phyloP scores from a whole-genome alignment of 1,284 basidiomycete species.

The Phellinidium pouzarii region DNA sequence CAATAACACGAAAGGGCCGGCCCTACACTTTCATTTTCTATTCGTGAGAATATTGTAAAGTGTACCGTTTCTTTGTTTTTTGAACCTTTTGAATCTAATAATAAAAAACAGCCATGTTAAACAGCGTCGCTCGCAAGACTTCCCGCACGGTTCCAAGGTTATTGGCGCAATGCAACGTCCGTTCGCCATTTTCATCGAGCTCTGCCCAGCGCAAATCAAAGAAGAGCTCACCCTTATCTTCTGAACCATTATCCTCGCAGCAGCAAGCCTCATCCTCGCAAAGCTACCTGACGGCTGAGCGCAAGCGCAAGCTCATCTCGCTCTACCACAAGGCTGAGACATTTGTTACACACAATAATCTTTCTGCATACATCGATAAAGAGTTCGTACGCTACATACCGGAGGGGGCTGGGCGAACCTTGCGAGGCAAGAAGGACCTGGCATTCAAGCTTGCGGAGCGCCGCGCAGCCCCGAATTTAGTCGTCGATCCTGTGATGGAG shows the following conservation, averaged over 20 bases:
- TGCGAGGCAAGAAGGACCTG: neutral
- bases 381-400: neutral
- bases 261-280: too few relatives aligned
- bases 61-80: too few relatives aligned
- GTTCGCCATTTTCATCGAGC: neutral
- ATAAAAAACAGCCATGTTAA: too few relatives aligned
- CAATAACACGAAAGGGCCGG: conserved; percentile 1
- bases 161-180: neutral
- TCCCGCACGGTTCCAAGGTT: neutral
- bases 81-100: too few relatives aligned
- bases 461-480: neutral
- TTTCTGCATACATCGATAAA: conserved; percentile 15
- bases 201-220: neutral
- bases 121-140: neutral
- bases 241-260: neutral
- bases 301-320: conserved; percentile 17
- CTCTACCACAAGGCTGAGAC: conserved; percentile 16
- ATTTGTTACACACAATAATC: conserved; percentile 14
- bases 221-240: neutral
- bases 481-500: neutral
- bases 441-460: neutral
- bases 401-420: neutral
- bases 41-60: neutral
- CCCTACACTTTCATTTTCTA: neutral
- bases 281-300: conserved; percentile 14